Evolutionary conservation across 2,329 filamentous ascomycete genomes (phyloP).

Genomic region (Arthrobotrys iridis): DNA sequence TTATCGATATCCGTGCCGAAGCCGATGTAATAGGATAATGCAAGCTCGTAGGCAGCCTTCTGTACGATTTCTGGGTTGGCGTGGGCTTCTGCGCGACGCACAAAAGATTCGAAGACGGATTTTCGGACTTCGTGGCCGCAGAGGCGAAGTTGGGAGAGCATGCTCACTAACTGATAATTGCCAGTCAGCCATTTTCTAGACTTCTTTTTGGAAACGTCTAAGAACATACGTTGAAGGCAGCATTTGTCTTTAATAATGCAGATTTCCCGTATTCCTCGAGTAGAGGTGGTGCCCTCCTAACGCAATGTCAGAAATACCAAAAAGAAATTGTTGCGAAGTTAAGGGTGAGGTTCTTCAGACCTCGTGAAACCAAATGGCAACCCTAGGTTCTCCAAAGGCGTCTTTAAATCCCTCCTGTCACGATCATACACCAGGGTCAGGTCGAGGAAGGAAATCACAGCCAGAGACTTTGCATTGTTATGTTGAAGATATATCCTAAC

Average conservation of each 20-base stretch:
- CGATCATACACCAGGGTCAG: background rate
- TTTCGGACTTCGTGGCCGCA: background rate
- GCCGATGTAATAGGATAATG: slow-evolving; percentile 17
- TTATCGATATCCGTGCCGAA: background rate
- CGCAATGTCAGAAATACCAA: no score
- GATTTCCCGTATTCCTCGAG: slow-evolving; percentile 7
- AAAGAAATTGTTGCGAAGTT: background rate
- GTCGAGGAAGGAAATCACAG: background rate
- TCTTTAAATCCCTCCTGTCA: background rate
- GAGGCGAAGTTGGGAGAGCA: slow-evolving; percentile 4
- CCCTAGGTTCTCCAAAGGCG: background rate
- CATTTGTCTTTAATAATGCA: background rate
- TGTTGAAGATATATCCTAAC: background rate
- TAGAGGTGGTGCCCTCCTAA: background rate
- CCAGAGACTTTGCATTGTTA: background rate
- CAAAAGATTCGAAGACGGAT: slow-evolving; percentile 1
- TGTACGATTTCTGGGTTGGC: background rate
- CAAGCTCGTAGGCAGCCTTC: slow-evolving; percentile 13
- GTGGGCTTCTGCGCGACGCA: background rate
- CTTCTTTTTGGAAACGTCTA: no score
- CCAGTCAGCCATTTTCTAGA: no score
- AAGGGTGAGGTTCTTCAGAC: background rate
- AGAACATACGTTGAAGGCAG: background rate
- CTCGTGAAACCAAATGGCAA: background rate
- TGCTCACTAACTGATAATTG: background rate